Evolutionary conservation across 306 rosid species (phyloP), one percentile per base, ranked within the genome.

Genomic region (Cajanus cajan): DNA sequence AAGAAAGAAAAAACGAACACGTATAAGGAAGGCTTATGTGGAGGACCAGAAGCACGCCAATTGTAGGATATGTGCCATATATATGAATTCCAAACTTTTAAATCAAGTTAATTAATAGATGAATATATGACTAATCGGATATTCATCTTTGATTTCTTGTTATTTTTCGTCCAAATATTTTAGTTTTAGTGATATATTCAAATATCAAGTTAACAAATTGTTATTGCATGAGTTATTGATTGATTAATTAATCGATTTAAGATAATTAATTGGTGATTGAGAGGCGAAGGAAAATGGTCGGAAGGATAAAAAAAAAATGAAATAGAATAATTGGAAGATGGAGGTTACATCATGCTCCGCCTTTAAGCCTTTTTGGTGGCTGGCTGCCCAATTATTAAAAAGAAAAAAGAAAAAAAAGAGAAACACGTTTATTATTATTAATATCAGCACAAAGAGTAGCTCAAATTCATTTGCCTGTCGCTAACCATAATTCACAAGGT

Each of bases 351-450:
- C 81, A 79, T 44, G 24, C 55, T 47, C 59, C 44, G 5, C 77
- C 68, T 12, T 45, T 74, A 73, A 71, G 47, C 6, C 82, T 47
- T 79, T 61, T 33, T 37, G n/a, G 66, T 78, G 80, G 77, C 78
- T 22, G 80, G 83, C 78, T 73, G 43, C 81, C 50, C 84, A 78
- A 78, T 82, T 61, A 79, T 78, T 40, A 68, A 68, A 83, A 73
- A 41, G 64, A 44, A 70, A 54, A 12, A 33, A 59, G 16, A 71
- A 21, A 3, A 50, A 8, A 52, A 9, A 19, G 40, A 72, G 15
- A 25, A 71, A 71, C 65, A 78, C 80, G 65, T 78, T 83, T 74
- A 66, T 83, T 25, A 55, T 13, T 39, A 65, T n/a, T n/a, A n/a
- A 64, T 61, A 62, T 59, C 22, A 8, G 40, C 50, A 11, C 25